Percentiles rank a stretch among this genome's conserved stretches.
These are phyloP conservation scores for Crithidia fasciculata DNA, from an alignment of 208 protist species.

Conservation along the genomic window DNA sequence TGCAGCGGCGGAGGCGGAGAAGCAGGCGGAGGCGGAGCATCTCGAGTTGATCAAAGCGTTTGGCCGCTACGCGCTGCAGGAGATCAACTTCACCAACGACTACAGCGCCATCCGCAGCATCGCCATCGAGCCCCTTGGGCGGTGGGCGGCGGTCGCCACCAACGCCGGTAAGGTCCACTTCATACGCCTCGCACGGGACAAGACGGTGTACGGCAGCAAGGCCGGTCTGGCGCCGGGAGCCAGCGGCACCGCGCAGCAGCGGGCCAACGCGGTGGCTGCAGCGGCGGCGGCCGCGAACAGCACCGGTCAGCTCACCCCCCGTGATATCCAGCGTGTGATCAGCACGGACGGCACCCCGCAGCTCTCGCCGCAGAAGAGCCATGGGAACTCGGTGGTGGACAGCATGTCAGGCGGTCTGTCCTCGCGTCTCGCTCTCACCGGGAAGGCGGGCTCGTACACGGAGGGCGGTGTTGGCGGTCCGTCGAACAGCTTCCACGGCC, in stretches of 20 bases:
- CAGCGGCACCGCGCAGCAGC: neutral
- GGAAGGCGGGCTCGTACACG: conserved; percentile 1
- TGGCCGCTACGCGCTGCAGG: conserved; percentile 65
- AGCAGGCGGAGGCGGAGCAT: conserved; percentile 5
- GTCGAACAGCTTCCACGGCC: conserved; percentile 25
- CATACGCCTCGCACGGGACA: conserved; percentile 61
- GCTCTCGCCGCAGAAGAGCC: conserved; percentile 27
- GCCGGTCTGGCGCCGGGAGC: neutral
- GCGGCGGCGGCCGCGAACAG: neutral
- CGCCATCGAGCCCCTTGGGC: conserved; percentile 67
- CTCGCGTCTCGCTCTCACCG: conserved; percentile 27
- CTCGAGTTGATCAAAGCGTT: conserved; percentile 30
- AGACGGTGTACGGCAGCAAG: conserved; percentile 33
- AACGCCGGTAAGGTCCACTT: conserved; percentile 86
- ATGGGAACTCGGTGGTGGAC: neutral
- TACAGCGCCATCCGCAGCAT: conserved; percentile 88
- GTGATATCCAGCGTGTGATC: neutral
- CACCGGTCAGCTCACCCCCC: conserved; percentile 10
- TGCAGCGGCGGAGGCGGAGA: conserved; percentile 8
- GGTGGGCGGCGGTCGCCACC: conserved; percentile 80
- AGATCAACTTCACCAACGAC: conserved; percentile 76
- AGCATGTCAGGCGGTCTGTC: conserved; percentile 9
- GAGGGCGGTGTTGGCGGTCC: conserved; percentile 13
- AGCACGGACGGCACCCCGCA: conserved; percentile 9
- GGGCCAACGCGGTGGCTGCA: neutral